Percentiles rank a stretch among this genome's conserved stretches.
These are phyloP conservation scores for Cordyceps cicadae DNA, from an alignment of 2,329 filamentous ascomycete species.

Conservation along the genomic window DNA sequence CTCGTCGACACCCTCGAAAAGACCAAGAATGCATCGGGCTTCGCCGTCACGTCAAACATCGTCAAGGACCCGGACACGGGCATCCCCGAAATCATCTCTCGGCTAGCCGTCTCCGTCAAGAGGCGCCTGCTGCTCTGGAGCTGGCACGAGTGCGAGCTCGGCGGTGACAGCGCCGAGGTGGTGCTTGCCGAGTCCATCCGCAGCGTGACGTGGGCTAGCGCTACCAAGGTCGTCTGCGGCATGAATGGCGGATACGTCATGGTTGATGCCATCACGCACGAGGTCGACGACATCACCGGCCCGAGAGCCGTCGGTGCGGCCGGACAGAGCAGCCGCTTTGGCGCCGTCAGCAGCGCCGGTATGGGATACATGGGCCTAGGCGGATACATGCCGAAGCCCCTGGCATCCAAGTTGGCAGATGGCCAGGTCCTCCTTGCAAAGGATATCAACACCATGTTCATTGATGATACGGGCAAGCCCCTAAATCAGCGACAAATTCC, in stretches of 20 bases:
- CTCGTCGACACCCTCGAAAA: conserved; percentile 69
- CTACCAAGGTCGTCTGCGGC: conserved; percentile 78
- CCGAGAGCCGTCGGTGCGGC: conserved; percentile 60
- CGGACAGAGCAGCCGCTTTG: conserved; percentile 64
- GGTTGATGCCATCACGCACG: conserved; percentile 70
- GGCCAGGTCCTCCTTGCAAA: conserved; percentile 90
- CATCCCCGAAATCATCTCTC: conserved; percentile 86
- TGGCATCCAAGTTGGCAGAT: conserved; percentile 73
- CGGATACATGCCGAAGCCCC: conserved; percentile 81
- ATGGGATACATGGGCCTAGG: conserved; percentile 98
- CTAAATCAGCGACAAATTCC: conserved; percentile 82
- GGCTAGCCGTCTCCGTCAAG: conserved; percentile 88
- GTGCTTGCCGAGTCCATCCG: conserved; percentile 75
- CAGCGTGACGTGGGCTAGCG: conserved; percentile 83
- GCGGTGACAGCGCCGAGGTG: conserved; percentile 65
- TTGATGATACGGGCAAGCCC: conserved; percentile 73
- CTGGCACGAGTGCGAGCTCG: conserved; percentile 91
- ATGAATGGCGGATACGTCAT: conserved; percentile 88
- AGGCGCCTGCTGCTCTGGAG: conserved; percentile 83
- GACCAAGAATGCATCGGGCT: conserved; percentile 81
- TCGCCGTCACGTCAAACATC: conserved; percentile 92
- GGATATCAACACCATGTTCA: conserved; percentile 91
- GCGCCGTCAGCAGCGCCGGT: conserved; percentile 71
- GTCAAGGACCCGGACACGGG: conserved; percentile 80
- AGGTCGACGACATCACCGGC: conserved; percentile 70